phyloP scores from a whole-genome alignment of 768 basidiomycete species.

The Pholiota conissans region DNA sequence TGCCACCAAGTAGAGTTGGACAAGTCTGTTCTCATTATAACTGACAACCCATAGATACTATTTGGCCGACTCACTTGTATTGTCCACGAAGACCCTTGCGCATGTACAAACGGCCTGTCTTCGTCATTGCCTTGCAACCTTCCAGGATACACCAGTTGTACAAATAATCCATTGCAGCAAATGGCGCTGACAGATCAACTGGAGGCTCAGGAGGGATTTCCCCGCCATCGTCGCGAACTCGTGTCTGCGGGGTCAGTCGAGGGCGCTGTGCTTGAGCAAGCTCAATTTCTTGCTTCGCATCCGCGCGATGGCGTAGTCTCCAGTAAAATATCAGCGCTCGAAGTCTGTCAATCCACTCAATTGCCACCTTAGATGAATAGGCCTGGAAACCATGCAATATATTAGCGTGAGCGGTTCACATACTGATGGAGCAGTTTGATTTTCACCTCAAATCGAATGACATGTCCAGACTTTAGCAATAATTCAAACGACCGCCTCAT shows the following conservation, averaged over 20 bases:
- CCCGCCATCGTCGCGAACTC: constrained; percentile 36
- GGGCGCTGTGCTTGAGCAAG: constrained; percentile 60
- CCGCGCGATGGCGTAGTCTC: constrained; percentile 71
- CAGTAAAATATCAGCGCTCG: constrained; percentile 75
- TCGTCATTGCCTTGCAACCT: constrained; percentile 74
- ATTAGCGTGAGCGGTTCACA: no score
- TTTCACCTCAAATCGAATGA: constrained; percentile 78
- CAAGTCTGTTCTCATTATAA: constrained; percentile 42
- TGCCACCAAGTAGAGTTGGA: constrained; percentile 71
- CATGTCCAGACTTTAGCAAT: constrained; percentile 62
- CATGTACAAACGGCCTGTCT: constrained; percentile 72
- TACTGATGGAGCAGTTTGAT: no score
- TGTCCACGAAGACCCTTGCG: constrained; percentile 70
- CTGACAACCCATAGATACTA: not conserved
- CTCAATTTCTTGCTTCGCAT: constrained; percentile 82
- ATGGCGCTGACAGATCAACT: constrained; percentile 49
- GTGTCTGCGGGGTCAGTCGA: constrained; percentile 58
- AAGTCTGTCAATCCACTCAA: constrained; percentile 86
- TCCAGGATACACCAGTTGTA: constrained; percentile 90
- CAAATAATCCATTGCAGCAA: constrained; percentile 59
- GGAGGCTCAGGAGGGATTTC: constrained; percentile 51
- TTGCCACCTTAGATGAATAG: constrained; percentile 60
- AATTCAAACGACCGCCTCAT: constrained; percentile 80
- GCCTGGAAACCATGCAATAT: constrained; percentile 52
- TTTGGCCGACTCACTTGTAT: constrained; percentile 64